Conservation (phyloP, 306 rosid species). For the Gastrolobium villosum region DNA sequence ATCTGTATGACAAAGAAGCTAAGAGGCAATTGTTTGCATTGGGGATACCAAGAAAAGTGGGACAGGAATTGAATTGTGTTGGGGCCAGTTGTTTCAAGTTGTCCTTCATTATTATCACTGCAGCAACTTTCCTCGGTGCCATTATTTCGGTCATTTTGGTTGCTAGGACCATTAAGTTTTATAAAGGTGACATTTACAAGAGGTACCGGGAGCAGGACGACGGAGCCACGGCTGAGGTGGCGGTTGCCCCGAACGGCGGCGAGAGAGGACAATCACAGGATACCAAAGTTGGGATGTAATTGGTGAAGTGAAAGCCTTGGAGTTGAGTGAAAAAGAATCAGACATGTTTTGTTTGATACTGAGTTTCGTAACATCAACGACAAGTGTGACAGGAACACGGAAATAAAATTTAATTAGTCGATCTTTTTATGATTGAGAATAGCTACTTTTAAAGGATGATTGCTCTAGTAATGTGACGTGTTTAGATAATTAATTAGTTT, state of each 20-base stretch:
- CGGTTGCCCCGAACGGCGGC: slow-evolving; percentile 24
- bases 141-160: slow-evolving; percentile 54
- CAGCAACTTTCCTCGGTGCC: slow-evolving; percentile 52
- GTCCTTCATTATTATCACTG: slow-evolving; percentile 58
- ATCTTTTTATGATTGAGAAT: not conserved
- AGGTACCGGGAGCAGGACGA: slow-evolving; percentile 35
- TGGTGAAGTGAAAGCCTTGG: not conserved
- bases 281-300: not conserved
- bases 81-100: slow-evolving; percentile 53
- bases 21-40: slow-evolving; percentile 39
- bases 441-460: not conserved
- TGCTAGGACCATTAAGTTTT: slow-evolving; percentile 63
- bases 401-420: not conserved
- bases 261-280: not conserved
- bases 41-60: slow-evolving; percentile 11
- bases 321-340: not conserved
- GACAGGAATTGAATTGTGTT: slow-evolving; percentile 53
- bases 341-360: too few species aligned
- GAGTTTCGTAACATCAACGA: not conserved
- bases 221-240: slow-evolving; percentile 2
- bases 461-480: too few species aligned
- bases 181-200: slow-evolving; percentile 57
- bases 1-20: slow-evolving; percentile 62
- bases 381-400: not conserved
- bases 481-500: too few species aligned